Base-by-base conservation (phyloP, 495 filamentous ascomycete genomes). In the Pseudomonodictys pantanalensis region DNA sequence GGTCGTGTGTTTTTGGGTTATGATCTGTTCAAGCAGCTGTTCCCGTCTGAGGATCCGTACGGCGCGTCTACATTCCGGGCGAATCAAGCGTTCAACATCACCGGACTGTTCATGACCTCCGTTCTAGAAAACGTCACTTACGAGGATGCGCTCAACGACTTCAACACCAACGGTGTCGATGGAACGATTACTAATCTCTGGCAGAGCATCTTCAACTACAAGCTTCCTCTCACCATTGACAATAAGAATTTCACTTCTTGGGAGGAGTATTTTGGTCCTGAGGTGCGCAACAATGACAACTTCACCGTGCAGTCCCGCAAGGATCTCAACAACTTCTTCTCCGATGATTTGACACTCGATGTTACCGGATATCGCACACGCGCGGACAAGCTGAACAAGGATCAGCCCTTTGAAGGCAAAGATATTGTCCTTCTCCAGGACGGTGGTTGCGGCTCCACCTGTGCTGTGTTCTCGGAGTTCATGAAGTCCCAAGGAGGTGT, bases 11-110 rank as follows among this genome's bases (percentile, higher is more conserved):
- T 62, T 26, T 30, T 62, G 23, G 62, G 62, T 7, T 68, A 60
- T 26, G 66, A 68, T 46, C n/a, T 65, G 1, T 68, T 68, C 50
- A 65, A 65, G 22, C 66, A 68, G 47, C 62, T 68, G 6, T 68
- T 68, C 48, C 66, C 66, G 4, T 20, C 32, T 2, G 22, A 33
- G 29, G 65, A 57, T 17, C 60, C 60, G 2, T 68, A 60, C 50
- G 60, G 65, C 17, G 65, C 56, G 18, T 51, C 55, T 29, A 56
- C 41, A 17, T 65, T 50, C 48, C 62, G 62, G 17, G 66, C 66
- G 10, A 56, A 65, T 23, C 47, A 62, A 28, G 62, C 62, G 1
- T 63, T 63, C 20, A 45, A 63, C 38, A 20, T 52, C 11, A 46
- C 32, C 22, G 60, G 60, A 2, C 8, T 45, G 29, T 45, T 30